Evolutionary conservation across 2,329 filamentous ascomycete species (phyloP), one percentile per base, ranked within the genome.

Genomic region (Rhynchosporium agropyri): DNA sequence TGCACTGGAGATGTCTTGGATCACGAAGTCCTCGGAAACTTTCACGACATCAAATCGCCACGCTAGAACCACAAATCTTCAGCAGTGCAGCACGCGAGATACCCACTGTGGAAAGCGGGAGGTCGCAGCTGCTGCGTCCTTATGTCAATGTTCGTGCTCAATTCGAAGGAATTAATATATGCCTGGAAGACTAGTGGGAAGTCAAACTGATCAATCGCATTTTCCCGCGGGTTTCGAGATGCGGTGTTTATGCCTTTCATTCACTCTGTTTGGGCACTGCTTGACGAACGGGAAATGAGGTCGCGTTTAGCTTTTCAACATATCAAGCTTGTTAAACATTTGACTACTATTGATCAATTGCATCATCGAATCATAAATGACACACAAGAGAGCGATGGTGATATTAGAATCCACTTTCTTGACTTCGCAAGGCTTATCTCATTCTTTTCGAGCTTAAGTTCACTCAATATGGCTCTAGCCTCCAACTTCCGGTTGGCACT

Each of bases 1-100:
- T 36, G 53, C 31, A 33, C 51, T 29, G 45, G 15, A 33, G n/a
- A 56, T 58, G 28, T 42, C 48, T 46, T 61, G 61, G 53, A 56
- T 67, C 65, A 67, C 61, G 65, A 61, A 51, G 57, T 63, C 64
- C 51, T 51, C 48, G 60, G 61, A 63, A 36, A 56, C 56, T 59
- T 53, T 43, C 46, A 33, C 48, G 53, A 62, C 58, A 51, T 65
- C 68, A 65, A 71, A 71, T 71, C 65, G 62, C 51, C 50, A 59
- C 50, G 29, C 53, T 45, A 31, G 59, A 62, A 64, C 56, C 57
- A 53, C 49, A 45, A 64, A 59, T 69, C 62, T 64, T 57, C 20
- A 20, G 20, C 20, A 20, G 20, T 20, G 20, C 43, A 63, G 53
- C 62, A 67, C 56, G 65, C 68, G 65, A 64, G 55, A 49, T 56